phyloP scores from a whole-genome alignment of 129 eudicot species.

The Pittosporum tobira region DNA sequence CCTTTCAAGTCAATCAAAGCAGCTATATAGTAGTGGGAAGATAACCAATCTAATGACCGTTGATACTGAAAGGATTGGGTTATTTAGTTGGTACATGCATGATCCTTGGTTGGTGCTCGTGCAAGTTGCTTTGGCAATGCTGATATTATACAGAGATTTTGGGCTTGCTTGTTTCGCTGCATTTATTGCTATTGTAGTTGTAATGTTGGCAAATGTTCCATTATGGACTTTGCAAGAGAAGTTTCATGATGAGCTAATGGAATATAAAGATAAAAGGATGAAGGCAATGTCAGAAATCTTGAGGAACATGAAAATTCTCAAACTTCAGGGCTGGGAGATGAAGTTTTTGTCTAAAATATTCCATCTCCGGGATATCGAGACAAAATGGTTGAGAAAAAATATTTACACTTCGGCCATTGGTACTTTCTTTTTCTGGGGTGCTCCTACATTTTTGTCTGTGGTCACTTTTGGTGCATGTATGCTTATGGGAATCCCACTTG shows the following conservation, averaged over 20 bases:
- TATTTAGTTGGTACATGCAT: constrained; percentile 60
- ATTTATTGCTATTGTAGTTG: constrained; percentile 41
- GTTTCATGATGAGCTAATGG: constrained; percentile 60
- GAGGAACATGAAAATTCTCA: constrained; percentile 86
- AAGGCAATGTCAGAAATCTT: constrained; percentile 76
- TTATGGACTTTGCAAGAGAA: constrained; percentile 54
- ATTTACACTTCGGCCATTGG: constrained; percentile 38
- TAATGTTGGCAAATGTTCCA: constrained; percentile 61
- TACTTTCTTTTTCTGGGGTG: constrained; percentile 59
- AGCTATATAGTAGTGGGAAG: constrained; percentile 60
- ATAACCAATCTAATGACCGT: constrained; percentile 76
- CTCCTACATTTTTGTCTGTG: constrained; percentile 75
- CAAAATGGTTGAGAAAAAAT: constrained; percentile 55
- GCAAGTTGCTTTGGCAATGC: constrained; percentile 60
- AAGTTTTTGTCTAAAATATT: constrained; percentile 63
- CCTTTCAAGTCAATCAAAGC: constrained; percentile 52
- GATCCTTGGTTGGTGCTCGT: constrained; percentile 58
- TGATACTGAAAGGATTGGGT: constrained; percentile 75
- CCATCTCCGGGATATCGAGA: constrained; percentile 45
- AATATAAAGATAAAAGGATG: constrained; percentile 76
- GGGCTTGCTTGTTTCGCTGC: constrained; percentile 76
- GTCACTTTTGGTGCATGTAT: constrained; percentile 63
- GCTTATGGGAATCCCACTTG: constrained; percentile 63
- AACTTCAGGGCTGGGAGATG: constrained; percentile 95
- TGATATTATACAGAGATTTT: constrained; percentile 45